Base-by-base conservation (phyloP, 2,329 filamentous ascomycete species). In the Cytospora paraplurivora region DNA sequence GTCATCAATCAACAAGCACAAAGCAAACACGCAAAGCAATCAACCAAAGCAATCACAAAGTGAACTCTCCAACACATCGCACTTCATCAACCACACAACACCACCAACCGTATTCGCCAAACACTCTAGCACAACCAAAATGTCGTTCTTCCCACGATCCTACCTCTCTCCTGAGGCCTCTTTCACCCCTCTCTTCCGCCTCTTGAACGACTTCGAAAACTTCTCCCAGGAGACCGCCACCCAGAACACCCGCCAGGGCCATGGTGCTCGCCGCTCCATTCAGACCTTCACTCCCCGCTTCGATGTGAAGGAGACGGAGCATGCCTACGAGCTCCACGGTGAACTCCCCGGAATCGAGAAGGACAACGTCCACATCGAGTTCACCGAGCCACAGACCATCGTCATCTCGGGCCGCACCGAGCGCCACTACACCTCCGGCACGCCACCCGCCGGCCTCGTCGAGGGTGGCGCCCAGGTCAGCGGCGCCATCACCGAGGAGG, bases 321-420 rank as follows among this genome's bases (percentile, higher is more conserved):
- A 85, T 7, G 74, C 79, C 67, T 94, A 92, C 73, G 88, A 94
- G 76, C 87, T 94, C 21, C 86, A 93, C 70, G 91, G 91, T 71
- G 91, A 94, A 76, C 85, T 94, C 7, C 88, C 91, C 0, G 91
- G 91, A 62, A 81, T 93, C 69, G 84, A 85, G 67, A 90, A 91
- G 77, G 86, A 91, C 70, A 81, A 93, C 71, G 80, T 95, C 71
- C 80, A 83, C 73, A 90, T 94, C 72, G 90, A 94, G 72, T 94
- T 93, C 81, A 88, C 86, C 64, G 90, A 94, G 73, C 80, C 83
- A 50, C 88, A 91, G 77, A 93, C 89, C 17, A 78, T 94, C 51
- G 82, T 86, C 67, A 81, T 95, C 73, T 85, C 85, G 63, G 91
- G 91, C 71, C 85, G 82, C 67, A 82, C 86, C 62, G 90, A 93